Conservation (phyloP, 1,284 basidiomycete genomes). For the Erythrobasidium hasegawianum region DNA sequence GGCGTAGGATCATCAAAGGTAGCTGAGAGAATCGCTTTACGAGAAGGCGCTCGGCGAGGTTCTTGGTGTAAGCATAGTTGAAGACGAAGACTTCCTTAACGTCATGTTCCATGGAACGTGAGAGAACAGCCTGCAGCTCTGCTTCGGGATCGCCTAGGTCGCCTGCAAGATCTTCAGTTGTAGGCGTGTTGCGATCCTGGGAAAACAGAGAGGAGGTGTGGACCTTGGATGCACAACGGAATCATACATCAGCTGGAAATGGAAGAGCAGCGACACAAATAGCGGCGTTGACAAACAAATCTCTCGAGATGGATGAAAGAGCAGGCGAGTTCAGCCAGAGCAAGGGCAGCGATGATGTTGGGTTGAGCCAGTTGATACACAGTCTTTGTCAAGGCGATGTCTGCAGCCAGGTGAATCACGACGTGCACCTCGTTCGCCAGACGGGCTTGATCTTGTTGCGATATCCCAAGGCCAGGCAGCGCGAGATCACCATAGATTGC, state of each 20-base stretch:
- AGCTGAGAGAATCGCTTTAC: neutral
- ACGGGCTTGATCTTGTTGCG: neutral
- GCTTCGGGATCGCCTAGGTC: neutral
- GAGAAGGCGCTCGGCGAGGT: slow-evolving; percentile 1
- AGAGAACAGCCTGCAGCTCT: neutral
- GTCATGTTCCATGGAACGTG: neutral
- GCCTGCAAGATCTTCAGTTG: neutral
- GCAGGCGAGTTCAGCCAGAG: neutral
- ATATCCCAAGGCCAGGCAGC: neutral
- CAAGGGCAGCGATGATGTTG: slow-evolving; percentile 2
- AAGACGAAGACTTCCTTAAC: neutral
- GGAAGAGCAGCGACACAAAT: neutral
- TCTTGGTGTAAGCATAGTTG: neutral
- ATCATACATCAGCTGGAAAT: neutral
- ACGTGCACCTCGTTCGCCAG: neutral
- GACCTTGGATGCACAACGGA: neutral
- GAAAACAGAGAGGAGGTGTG: neutral
- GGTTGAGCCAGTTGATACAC: slow-evolving; percentile 1
- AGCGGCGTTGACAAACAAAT: neutral
- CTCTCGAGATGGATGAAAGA: neutral
- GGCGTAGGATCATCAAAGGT: neutral
- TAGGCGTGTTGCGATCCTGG: neutral
- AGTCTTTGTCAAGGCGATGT: neutral
- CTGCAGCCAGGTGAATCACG: neutral
- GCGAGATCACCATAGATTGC: neutral